A percentile compares a stretch with the other conserved stretches of the same genome.
Conservation (phyloP, 768 basidiomycete genomes). For the Favolaschia claudopus region DNA sequence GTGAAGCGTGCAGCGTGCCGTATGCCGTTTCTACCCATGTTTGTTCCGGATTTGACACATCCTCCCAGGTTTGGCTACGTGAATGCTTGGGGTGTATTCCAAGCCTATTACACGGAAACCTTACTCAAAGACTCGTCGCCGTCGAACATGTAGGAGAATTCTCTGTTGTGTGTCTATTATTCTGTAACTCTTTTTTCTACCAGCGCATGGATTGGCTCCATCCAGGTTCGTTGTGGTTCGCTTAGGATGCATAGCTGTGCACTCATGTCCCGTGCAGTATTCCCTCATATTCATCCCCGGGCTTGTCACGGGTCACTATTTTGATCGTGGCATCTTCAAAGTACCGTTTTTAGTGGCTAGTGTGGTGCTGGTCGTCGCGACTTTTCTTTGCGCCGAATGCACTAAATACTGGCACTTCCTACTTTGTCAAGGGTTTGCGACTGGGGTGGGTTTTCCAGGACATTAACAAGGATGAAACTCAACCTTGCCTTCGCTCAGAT, state of each 20-base stretch:
- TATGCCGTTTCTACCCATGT: neutral
- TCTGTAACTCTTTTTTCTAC: neutral
- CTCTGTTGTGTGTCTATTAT: neutral
- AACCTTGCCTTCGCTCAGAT: no score
- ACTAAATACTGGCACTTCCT: conserved; percentile 80
- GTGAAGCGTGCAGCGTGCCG: no score
- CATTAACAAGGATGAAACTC: conserved; percentile 23
- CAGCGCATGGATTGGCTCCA: conserved; percentile 83
- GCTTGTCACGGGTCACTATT: conserved; percentile 68
- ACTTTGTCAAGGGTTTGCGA: conserved; percentile 72
- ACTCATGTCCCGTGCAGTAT: conserved; percentile 48
- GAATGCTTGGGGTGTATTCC: conserved; percentile 52
- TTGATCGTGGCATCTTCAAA: conserved; percentile 75
- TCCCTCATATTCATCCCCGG: conserved; percentile 69
- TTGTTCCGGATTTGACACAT: neutral
- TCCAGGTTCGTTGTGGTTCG: conserved; percentile 54
- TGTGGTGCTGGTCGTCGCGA: conserved; percentile 56
- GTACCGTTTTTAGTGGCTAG: conserved; percentile 56
- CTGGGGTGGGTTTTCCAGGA: conserved; percentile 52
- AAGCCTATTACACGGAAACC: conserved; percentile 70
- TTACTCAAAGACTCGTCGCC: conserved; percentile 56
- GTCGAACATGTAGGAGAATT: conserved; percentile 65
- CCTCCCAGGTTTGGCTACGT: neutral
- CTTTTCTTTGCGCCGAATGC: conserved; percentile 74
- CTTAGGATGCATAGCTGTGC: neutral